phyloP scores from a whole-genome alignment of 352 stramenopile species.

The Globisporangium viniferum region DNA sequence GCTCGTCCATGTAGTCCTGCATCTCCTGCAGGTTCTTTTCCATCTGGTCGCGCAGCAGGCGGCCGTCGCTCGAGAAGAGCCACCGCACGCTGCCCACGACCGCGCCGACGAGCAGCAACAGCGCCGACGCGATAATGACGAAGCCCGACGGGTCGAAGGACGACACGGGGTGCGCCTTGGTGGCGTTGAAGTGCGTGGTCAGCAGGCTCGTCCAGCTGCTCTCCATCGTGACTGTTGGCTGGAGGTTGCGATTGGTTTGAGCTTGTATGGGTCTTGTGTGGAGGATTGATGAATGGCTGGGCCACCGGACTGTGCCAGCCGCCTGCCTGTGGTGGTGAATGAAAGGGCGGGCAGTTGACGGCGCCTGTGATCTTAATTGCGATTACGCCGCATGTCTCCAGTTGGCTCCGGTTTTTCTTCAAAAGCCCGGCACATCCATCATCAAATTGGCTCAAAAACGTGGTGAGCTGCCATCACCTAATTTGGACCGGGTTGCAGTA shows the following conservation, averaged over 20 bases:
- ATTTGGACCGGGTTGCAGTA: not conserved
- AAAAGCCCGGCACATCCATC: not conserved
- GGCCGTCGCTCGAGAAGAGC: constrained; percentile 33
- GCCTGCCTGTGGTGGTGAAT: not conserved
- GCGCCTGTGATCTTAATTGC: not conserved
- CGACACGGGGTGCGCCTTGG: constrained; percentile 80
- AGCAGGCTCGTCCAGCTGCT: constrained; percentile 65
- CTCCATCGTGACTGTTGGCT: constrained; percentile 34
- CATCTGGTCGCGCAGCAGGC: constrained; percentile 50
- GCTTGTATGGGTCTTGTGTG: not conserved
- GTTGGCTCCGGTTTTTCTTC: not conserved
- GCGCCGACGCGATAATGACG: constrained; percentile 70
- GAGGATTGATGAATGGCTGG: not conserved
- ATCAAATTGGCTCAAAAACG: constrained; percentile 1
- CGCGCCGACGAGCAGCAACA: constrained; percentile 67
- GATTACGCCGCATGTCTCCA: not conserved
- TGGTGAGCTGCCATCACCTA: not conserved
- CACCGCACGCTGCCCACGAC: constrained; percentile 43
- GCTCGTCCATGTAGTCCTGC: constrained; percentile 66
- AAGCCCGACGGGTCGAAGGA: constrained; percentile 85
- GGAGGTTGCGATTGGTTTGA: not conserved
- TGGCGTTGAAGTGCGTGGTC: constrained; percentile 78
- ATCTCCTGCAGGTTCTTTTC: constrained; percentile 80
- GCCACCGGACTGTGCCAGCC: not conserved
- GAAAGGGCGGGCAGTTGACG: not conserved